Conservation (phyloP, 2,329 filamentous ascomycete genomes). For the Xylariales sp. region DNA sequence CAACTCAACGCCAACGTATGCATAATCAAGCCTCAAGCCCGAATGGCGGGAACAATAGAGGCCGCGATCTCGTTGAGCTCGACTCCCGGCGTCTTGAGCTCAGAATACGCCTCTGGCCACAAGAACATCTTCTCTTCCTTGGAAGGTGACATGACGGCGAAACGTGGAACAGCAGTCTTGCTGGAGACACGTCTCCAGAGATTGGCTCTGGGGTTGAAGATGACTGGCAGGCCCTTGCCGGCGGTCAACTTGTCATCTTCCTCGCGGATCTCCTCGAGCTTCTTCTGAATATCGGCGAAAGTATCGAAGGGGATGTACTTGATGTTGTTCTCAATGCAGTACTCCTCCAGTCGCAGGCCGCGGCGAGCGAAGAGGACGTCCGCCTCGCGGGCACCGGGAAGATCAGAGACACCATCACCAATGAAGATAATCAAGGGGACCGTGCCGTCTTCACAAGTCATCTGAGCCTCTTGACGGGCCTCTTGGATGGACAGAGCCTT, state of each 20-base stretch:
- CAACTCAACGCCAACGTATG: neutral
- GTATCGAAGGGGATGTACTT: constrained; percentile 59
- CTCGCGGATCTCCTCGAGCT: constrained; percentile 52
- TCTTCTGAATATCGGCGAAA: constrained; percentile 60
- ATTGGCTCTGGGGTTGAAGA: constrained; percentile 65
- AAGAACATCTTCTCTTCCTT: constrained; percentile 58
- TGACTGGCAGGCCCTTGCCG: constrained; percentile 52
- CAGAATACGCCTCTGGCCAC: constrained; percentile 55
- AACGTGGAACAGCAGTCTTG: constrained; percentile 43
- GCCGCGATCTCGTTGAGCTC: constrained; percentile 13
- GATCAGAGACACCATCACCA: constrained; percentile 64
- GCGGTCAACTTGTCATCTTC: constrained; percentile 58
- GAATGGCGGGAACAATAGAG: constrained; percentile 9
- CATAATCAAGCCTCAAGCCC: neutral
- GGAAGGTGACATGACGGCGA: constrained; percentile 33
- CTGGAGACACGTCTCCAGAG: constrained; percentile 61
- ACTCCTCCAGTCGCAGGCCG: constrained; percentile 61
- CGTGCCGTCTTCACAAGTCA: constrained; percentile 53
- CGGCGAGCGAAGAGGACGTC: constrained; percentile 64
- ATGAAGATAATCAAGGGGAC: constrained; percentile 66
- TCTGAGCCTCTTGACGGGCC: constrained; percentile 48
- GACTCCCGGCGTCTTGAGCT: constrained; percentile 31
- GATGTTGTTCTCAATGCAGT: constrained; percentile 59
- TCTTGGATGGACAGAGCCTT: constrained; percentile 62
- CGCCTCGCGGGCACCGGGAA: constrained; percentile 60